Evolutionary conservation across 2,329 filamentous ascomycete species (phyloP).

Genomic region (Phaeosphaeriaceae sp.): DNA sequence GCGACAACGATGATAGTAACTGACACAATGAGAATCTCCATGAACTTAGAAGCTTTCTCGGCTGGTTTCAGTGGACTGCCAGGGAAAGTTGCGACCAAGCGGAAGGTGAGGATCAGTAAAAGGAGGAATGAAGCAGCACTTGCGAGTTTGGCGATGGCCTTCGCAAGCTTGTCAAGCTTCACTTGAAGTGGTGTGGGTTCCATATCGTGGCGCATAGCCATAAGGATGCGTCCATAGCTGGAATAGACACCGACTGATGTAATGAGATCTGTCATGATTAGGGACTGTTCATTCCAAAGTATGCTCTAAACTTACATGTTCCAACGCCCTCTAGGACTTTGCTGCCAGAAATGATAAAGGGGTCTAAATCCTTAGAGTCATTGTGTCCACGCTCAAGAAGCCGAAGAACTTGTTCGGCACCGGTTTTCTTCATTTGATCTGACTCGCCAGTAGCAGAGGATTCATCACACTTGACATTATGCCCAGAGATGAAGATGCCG

Average conservation of each 20-base stretch:
- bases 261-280: constrained; percentile 56
- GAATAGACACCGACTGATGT: constrained; percentile 77
- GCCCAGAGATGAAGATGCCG: constrained; percentile 69
- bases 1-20: constrained; percentile 73
- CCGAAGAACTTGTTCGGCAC: constrained; percentile 68
- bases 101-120: constrained; percentile 60
- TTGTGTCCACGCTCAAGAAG: constrained; percentile 66
- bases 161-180: constrained; percentile 77
- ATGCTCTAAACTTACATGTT: constrained; percentile 56
- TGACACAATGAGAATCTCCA: constrained; percentile 69
- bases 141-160: constrained; percentile 78
- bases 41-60: constrained; percentile 74
- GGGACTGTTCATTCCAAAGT: background rate
- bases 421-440: constrained; percentile 70
- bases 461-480: constrained; percentile 72
- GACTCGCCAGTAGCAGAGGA: constrained; percentile 75
- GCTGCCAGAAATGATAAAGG: constrained; percentile 85
- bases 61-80: constrained; percentile 62
- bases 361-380: constrained; percentile 70
- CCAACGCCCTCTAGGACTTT: constrained; percentile 78
- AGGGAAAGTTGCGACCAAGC: constrained; percentile 42
- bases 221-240: constrained; percentile 75
- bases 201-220: constrained; percentile 76
- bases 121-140: constrained; percentile 78
- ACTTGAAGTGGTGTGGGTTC: constrained; percentile 79